These are phyloP conservation scores for Globisporangium recalcitrans DNA, from an alignment of 352 stramenopile genomes.

Conservation along the genomic window DNA sequence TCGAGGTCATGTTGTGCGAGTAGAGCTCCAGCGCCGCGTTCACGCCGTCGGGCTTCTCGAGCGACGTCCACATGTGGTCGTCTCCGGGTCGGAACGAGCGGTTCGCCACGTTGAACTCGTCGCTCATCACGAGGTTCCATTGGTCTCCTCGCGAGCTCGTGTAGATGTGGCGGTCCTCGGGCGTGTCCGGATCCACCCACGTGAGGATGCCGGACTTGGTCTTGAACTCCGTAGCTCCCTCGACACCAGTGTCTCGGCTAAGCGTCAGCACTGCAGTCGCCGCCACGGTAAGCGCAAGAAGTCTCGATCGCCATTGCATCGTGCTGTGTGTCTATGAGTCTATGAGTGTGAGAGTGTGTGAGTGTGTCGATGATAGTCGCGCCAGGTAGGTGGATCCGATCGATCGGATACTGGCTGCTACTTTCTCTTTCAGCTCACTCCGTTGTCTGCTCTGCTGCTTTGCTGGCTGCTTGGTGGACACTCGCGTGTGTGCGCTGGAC, in stretches of 20 bases:
- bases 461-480: no score
- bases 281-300: no score
- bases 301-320: no score
- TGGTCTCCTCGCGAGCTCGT: slow-evolving; percentile 41
- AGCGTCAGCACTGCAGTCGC: no score
- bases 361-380: no score
- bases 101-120: slow-evolving; percentile 47
- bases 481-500: no score
- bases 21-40: slow-evolving; percentile 53
- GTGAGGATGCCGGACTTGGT: slow-evolving; percentile 33
- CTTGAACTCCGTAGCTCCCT: not conserved
- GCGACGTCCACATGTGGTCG: slow-evolving; percentile 56
- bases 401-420: no score
- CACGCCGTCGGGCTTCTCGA: slow-evolving; percentile 56
- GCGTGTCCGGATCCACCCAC: slow-evolving; percentile 62
- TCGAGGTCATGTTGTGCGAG: slow-evolving; percentile 53
- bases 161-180: slow-evolving; percentile 37
- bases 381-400: no score
- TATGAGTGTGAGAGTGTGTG: no score
- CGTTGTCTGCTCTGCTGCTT: no score
- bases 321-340: no score
- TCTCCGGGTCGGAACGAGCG: slow-evolving; percentile 51
- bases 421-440: no score
- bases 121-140: slow-evolving; percentile 64
- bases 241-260: not conserved